Evolutionary conservation across 192 early-diverging fungal species (phyloP).

Genomic region (Powellomyces hirtus): DNA sequence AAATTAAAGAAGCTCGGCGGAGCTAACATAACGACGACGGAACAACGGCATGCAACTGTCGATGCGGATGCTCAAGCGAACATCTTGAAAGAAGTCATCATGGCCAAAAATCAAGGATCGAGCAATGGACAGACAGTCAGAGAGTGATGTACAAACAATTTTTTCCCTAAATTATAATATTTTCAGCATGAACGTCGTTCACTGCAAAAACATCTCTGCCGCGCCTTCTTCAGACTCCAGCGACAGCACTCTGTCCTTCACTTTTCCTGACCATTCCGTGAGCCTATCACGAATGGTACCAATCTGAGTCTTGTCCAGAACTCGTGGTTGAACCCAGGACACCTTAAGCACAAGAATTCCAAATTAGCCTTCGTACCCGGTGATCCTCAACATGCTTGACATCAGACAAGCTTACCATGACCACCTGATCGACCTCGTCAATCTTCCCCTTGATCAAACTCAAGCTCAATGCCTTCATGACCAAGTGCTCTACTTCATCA

Average conservation of each 20-base stretch:
- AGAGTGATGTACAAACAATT: no score
- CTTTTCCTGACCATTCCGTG: constrained; percentile 81
- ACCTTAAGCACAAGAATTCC: constrained; percentile 44
- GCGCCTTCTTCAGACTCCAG: constrained; percentile 75
- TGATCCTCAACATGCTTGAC: no score
- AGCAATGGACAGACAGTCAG: no score
- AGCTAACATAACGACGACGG: background rate
- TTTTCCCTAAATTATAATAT: no score
- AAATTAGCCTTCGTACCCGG: no score
- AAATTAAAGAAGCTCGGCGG: constrained; percentile 37
- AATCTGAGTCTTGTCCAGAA: constrained; percentile 88
- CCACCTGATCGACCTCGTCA: constrained; percentile 89
- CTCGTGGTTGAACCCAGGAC: constrained; percentile 98
- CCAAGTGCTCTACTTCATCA: constrained; percentile 92
- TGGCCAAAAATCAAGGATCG: constrained; percentile 7
- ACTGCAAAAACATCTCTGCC: constrained; percentile 16
- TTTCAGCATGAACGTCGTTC: no score
- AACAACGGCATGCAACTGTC: background rate
- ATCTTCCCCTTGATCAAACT: constrained; percentile 90
- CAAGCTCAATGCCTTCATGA: constrained; percentile 96
- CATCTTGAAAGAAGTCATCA: background rate
- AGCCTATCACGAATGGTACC: constrained; percentile 76
- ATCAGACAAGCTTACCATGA: constrained; percentile 48
- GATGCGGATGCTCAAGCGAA: constrained; percentile 8
- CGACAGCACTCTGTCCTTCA: constrained; percentile 66